phyloP scores from a whole-genome alignment of 1,139 yeast genomes.

The Keqinozyma sinolaborantium region DNA sequence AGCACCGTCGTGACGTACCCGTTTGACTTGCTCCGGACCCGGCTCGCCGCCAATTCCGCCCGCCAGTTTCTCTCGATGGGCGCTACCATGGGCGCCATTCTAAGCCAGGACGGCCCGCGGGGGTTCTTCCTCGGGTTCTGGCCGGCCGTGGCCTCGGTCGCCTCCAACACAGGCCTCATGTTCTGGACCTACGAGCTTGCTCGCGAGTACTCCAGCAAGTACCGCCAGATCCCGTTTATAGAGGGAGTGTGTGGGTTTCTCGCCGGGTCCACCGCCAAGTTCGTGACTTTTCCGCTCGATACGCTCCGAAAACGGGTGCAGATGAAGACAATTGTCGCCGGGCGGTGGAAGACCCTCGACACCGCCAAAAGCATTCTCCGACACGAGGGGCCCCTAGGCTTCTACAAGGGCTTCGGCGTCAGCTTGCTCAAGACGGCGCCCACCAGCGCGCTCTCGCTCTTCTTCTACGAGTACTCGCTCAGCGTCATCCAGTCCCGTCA shows the following conservation, averaged over 20 bases:
- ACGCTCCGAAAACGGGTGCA: constrained; percentile 78
- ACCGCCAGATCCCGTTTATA: constrained; percentile 36
- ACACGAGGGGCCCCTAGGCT: constrained; percentile 60
- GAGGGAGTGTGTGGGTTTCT: constrained; percentile 69
- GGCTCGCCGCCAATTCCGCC: constrained; percentile 62
- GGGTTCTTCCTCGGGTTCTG: constrained; percentile 65
- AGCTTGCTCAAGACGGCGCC: constrained; percentile 79
- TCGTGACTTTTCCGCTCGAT: constrained; percentile 80
- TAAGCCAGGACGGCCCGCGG: constrained; percentile 42
- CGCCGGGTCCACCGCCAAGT: constrained; percentile 77
- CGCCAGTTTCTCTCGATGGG: constrained; percentile 45
- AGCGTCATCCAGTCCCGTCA: constrained; percentile 3
- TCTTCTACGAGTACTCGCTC: constrained; percentile 55
- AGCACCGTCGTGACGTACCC: constrained; percentile 83
- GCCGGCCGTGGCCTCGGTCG: constrained; percentile 62
- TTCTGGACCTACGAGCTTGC: constrained; percentile 63
- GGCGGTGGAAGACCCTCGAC: constrained; percentile 13
- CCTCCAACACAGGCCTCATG: constrained; percentile 65
- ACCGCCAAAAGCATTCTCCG: constrained; percentile 32
- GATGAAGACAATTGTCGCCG: constrained; percentile 26
- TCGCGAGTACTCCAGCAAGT: constrained; percentile 23
- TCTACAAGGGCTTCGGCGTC: constrained; percentile 71
- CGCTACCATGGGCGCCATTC: constrained; percentile 39
- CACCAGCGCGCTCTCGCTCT: constrained; percentile 74
- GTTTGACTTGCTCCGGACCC: constrained; percentile 78